Evolutionary conservation across 805 yeast genomes (phyloP), one percentile per base, ranked within the genome.

Genomic region (Torulaspora delbrueckii): DNA sequence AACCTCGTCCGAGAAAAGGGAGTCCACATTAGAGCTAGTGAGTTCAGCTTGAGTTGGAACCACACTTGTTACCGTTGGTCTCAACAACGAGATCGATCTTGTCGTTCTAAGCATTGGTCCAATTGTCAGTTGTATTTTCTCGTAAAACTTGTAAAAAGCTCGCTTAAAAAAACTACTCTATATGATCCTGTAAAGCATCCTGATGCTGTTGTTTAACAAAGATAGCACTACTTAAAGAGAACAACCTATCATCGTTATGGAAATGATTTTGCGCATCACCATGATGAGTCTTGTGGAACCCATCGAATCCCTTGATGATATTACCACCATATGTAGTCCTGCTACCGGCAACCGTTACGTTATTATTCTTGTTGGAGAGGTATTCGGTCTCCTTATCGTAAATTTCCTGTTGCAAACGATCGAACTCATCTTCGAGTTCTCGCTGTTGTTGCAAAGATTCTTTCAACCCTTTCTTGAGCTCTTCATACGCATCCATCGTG

Each of bases 241-340:
- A 88, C 3, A 88, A 77, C 39, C 95, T 78, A 57, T 88, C 96
- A 28, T 83, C 85, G 51, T 86, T 91, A 0, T 81, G 71, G 67
- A 77, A 76, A 42, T 48, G 46, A 23, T 35, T 36, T 10, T 48
- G 44, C 10, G 53, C 27, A 22, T 53, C 55, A 33, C 66, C 61
- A 43, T 46, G 58, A 30, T 52, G 56, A 3, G 55, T 45, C 53
- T 84, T 85, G 40, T 82, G 73, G 58, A 86, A 84, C 55, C 79
- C 84, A 40, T 90, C 96, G 57, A 89, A 90, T 1, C 98, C 98
- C 52, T 84, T 84, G n/a, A 88, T 84, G 23, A 91, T 83, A 63
- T 87, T 90, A 0, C 96, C 68, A 10, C 53, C 48, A 23, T 52
- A 51, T 10, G 52, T 46, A n/a, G 52, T 46, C 34, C 50, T 50